Evolutionary conservation across 2,329 filamentous ascomycete species (phyloP), one percentile per base, ranked within the genome.

Genomic region (Aspergillus fumigatiaffinis): DNA sequence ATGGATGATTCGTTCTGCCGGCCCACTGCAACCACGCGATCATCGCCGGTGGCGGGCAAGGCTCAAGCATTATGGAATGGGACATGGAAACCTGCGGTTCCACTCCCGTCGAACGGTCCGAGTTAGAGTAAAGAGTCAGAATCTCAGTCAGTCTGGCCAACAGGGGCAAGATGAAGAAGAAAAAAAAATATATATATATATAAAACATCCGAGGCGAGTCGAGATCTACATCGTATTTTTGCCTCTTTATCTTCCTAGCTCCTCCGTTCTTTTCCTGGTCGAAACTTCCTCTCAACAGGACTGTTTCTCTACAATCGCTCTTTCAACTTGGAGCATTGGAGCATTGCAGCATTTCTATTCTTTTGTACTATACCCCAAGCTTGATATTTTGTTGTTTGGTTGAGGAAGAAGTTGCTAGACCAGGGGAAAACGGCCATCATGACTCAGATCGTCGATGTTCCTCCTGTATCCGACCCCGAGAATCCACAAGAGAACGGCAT

Each of bases 21-120:
- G 50, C 56, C 61, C 61, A 62, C 60, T 51, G 49, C 25, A 53
- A 56, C 60, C 56, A 54, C 50, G 38, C 53, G 58, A 60, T 64
- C 56, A 32, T 38, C 51, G 46, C 61, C 56, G 55, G 58, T 63
- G 59, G 60, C 61, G 55, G 59, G 38, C 17, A 17, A 17, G 23
- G 14, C 10, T 28, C 29, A n/a, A 23, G 23, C 20, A 47, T n/a
- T 10, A 38, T n/a, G 12, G 51, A 44, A 42, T 42, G 38, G n/a
- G 20, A 20, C 17, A 50, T 29, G 26, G 48, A 21, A 50, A 50
- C 4, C 12, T 50, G 48, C 20, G 21, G 44, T 7, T 47, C 44
- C 44, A 47, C 32, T 35, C 12, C 32, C 4, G 12, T 35, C 12
- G 32, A 35, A 35, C 12, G 32, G 12, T 6, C 32, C 3, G 32